phyloP scores from a whole-genome alignment of 306 rosid species.

The Mimosa bimucronata region DNA sequence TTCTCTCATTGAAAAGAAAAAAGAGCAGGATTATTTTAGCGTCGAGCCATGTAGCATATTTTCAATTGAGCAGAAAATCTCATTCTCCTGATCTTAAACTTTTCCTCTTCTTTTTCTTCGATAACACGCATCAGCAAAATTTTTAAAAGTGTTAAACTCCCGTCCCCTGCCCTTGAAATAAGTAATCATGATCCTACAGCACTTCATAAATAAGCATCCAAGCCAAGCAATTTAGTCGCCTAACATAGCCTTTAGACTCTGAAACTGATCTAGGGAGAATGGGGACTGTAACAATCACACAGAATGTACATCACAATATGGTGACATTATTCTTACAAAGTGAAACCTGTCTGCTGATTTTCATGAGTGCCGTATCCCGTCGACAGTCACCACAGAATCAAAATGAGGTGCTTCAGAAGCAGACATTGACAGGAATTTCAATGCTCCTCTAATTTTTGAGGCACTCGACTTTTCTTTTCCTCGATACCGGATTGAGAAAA shows the following conservation, averaged over 20 bases:
- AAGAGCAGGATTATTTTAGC: background rate
- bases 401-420: background rate
- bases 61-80: background rate
- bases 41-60: background rate
- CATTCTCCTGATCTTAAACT: background rate
- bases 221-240: constrained; percentile 4
- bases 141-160: background rate
- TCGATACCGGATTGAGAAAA: constrained; percentile 87
- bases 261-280: constrained; percentile 18
- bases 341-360: background rate
- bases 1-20: too few relatives aligned
- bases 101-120: background rate
- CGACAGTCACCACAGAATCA: background rate
- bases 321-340: background rate
- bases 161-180: background rate
- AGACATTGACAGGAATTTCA: constrained; percentile 28
- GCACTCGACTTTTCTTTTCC: constrained; percentile 64
- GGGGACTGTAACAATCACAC: background rate
- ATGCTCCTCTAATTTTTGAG: constrained; percentile 29
- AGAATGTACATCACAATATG: background rate
- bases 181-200: constrained; percentile 8
- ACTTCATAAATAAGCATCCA: constrained; percentile 30
- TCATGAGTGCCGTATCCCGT: background rate
- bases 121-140: background rate
- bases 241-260: background rate